These are phyloP conservation scores for Trypanosoma grayi DNA, from an alignment of 208 protist genomes.

Conservation along the genomic window DNA sequence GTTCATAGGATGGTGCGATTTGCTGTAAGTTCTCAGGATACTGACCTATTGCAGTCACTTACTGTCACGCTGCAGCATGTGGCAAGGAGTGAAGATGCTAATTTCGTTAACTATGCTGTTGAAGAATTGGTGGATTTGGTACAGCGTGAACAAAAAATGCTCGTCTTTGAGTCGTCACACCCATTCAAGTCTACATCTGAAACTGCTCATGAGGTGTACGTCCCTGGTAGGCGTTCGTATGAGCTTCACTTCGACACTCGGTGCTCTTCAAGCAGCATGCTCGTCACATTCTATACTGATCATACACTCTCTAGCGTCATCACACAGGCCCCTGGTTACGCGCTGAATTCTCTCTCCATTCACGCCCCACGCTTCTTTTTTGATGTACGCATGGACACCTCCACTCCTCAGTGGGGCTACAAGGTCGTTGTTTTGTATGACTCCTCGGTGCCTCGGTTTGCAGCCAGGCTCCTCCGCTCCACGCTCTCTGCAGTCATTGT, in stretches of 20 bases:
- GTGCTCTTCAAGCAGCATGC: slow-evolving; percentile 46
- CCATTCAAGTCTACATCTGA: slow-evolving; percentile 52
- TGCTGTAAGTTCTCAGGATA: slow-evolving; percentile 25
- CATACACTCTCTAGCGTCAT: slow-evolving; percentile 40
- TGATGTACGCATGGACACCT: slow-evolving; percentile 51
- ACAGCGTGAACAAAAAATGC: slow-evolving; percentile 40
- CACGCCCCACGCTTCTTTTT: slow-evolving; percentile 61
- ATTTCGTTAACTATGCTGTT: slow-evolving; percentile 20
- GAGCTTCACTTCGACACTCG: slow-evolving; percentile 71
- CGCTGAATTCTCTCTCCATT: slow-evolving; percentile 49
- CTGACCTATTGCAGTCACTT: slow-evolving; percentile 18
- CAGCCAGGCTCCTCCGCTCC: slow-evolving; percentile 53
- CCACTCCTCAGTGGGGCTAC: slow-evolving; percentile 81
- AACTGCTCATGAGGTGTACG: slow-evolving; percentile 55
- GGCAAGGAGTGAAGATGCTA: slow-evolving; percentile 8
- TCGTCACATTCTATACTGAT: slow-evolving; percentile 66
- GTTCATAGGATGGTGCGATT: slow-evolving; percentile 20
- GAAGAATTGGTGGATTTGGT: slow-evolving; percentile 50
- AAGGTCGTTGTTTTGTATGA: slow-evolving; percentile 72
- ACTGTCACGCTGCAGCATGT: slow-evolving; percentile 8
- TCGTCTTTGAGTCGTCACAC: slow-evolving; percentile 73
- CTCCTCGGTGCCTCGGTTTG: slow-evolving; percentile 49
- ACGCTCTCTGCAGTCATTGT: slow-evolving; percentile 44
- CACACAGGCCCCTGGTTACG: slow-evolving; percentile 49
- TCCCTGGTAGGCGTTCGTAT: slow-evolving; percentile 47